Evolutionary conservation across 192 early-diverging fungal species (phyloP).

Genomic region (Geranomyces michiganensis): DNA sequence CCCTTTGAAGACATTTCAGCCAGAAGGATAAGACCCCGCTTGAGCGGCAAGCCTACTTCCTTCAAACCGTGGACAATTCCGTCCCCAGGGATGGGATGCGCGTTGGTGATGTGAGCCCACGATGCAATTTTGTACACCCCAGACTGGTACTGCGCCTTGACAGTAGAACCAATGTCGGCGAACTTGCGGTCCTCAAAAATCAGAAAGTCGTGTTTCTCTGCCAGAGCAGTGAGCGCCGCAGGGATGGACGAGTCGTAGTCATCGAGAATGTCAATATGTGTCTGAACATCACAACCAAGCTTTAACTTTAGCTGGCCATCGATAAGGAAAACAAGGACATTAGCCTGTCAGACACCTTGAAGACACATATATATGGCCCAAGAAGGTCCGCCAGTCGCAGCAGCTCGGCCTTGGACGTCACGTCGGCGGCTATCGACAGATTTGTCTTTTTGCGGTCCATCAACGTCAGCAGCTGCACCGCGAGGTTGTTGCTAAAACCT

Average conservation of each 20-base stretch:
- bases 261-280: conserved; percentile 90
- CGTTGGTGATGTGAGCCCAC: conserved; percentile 97
- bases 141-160: conserved; percentile 89
- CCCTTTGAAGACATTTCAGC: conserved; percentile 97
- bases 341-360: conserved; percentile 68
- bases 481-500: no score
- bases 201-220: conserved; percentile 88
- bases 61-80: conserved; percentile 92
- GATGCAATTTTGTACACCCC: conserved; percentile 91
- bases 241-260: conserved; percentile 93
- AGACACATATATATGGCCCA: conserved; percentile 92
- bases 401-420: conserved; percentile 84
- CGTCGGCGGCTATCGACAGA: conserved; percentile 86
- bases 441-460: no score
- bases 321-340: not conserved
- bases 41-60: conserved; percentile 79
- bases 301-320: not conserved
- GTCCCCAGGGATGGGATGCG: conserved; percentile 90
- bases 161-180: conserved; percentile 98
- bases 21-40: conserved; percentile 81
- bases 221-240: conserved; percentile 69
- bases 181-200: conserved; percentile 99
- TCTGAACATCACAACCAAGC: conserved; percentile 51
- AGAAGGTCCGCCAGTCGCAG: conserved; percentile 83
- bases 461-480: no score